phyloP scores from a whole-genome alignment of 1,284 basidiomycete species.

The Schizophyllum amplum region DNA sequence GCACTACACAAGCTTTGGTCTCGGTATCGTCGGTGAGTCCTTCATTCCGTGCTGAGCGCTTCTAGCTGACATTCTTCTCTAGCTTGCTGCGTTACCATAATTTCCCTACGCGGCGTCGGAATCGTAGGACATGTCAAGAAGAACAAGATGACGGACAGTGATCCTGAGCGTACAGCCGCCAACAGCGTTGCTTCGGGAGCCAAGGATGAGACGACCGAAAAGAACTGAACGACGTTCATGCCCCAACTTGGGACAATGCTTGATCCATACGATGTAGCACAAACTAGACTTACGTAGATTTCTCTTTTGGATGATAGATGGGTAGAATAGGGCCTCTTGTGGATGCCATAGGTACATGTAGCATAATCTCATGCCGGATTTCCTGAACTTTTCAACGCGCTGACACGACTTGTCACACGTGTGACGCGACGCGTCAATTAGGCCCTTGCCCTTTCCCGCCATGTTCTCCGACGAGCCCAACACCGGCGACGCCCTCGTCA shows the following conservation, averaged over 20 bases:
- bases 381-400: background rate
- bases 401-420: background rate
- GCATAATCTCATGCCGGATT: background rate
- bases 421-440: conserved; percentile 7
- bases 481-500: conserved; percentile 64
- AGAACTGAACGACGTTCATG: background rate
- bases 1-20: conserved; percentile 58
- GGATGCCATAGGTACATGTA: background rate
- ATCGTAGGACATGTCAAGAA: conserved; percentile 37
- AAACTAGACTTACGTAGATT: background rate
- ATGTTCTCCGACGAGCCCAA: conserved; percentile 59
- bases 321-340: background rate
- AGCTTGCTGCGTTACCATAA: conserved; percentile 41
- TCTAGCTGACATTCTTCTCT: background rate
- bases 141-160: background rate
- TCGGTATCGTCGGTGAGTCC: conserved; percentile 21
- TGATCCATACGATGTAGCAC: background rate
- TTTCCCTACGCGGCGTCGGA: conserved; percentile 52
- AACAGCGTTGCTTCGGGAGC: background rate
- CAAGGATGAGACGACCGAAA: background rate
- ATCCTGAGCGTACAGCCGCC: background rate
- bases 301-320: too few relatives aligned
- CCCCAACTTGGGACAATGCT: background rate
- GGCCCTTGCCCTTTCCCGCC: conserved; percentile 11
- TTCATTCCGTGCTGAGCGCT: too few relatives aligned